Evolutionary conservation across 2,329 filamentous ascomycete species (phyloP).

Genomic region (Rhynchosporium graminicola): DNA sequence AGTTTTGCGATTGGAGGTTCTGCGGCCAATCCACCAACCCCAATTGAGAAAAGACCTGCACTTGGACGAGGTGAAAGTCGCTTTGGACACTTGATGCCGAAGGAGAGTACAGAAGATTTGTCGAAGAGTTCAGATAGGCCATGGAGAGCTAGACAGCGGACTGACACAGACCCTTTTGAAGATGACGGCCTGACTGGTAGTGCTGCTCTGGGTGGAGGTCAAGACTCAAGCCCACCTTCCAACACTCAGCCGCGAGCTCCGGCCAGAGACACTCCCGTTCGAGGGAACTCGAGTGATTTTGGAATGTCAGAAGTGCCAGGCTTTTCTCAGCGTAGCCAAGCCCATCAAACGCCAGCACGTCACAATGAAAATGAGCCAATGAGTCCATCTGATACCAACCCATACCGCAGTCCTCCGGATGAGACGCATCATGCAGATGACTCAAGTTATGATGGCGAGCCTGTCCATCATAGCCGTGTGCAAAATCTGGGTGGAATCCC

Average conservation of each 20-base stretch:
- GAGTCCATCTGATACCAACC: conserved; percentile 94
- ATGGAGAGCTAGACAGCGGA: conserved; percentile 62
- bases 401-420: conserved; percentile 86
- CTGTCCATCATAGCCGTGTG: conserved; percentile 49
- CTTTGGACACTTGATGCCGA: conserved; percentile 81
- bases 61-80: conserved; percentile 77
- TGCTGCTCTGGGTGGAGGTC: conserved; percentile 73
- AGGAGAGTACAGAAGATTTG: conserved; percentile 70
- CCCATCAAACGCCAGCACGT: conserved; percentile 42
- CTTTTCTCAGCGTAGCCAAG: conserved; percentile 50
- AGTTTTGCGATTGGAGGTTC: conserved; percentile 71
- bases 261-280: conserved; percentile 48
- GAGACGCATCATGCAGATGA: conserved; percentile 59
- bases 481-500: conserved; percentile 54
- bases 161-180: conserved; percentile 73
- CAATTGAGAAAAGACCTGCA: conserved; percentile 69
- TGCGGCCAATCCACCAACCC: conserved; percentile 54
- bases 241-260: conserved; percentile 46
- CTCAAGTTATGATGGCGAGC: conserved; percentile 41
- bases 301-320: conserved; percentile 62
- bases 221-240: conserved; percentile 62
- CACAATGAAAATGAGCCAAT: conserved; percentile 66
- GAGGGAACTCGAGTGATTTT: conserved; percentile 53
- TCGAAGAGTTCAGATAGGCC: conserved; percentile 54
- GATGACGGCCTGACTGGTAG: conserved; percentile 68